These are phyloP conservation scores for Metarhizium anisopliae DNA, from an alignment of 2,329 filamentous ascomycete genomes.

Conservation along the genomic window DNA sequence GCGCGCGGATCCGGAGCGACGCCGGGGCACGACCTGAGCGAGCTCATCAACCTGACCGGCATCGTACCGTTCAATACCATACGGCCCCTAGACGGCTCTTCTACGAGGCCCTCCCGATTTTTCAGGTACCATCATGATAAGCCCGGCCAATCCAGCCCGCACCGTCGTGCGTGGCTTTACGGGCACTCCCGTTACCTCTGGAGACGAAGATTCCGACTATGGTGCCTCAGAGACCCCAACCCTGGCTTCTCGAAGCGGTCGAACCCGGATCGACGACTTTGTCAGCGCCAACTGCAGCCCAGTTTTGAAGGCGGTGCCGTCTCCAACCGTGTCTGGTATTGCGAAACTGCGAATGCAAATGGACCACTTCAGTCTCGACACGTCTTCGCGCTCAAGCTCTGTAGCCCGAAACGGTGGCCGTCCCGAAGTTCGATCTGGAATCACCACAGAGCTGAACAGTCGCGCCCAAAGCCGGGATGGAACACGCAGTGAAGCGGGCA, in stretches of 20 bases:
- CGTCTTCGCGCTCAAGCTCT: conserved; percentile 44
- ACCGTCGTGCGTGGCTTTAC: conserved; percentile 49
- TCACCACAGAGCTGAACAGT: conserved; percentile 48
- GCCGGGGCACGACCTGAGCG: conserved; percentile 42
- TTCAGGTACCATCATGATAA: conserved; percentile 30
- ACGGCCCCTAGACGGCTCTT: background rate
- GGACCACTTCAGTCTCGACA: conserved; percentile 64
- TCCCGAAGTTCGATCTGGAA: conserved; percentile 18
- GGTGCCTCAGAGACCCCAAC: conserved; percentile 29
- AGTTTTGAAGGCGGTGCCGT: conserved; percentile 40
- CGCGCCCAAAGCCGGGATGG: conserved; percentile 47
- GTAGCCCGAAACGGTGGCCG: conserved; percentile 43
- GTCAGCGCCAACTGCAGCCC: conserved; percentile 58
- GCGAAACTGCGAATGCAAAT: conserved; percentile 74
- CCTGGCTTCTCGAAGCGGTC: conserved; percentile 29
- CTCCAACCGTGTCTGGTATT: conserved; percentile 60
- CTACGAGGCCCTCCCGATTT: background rate
- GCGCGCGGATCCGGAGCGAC: conserved; percentile 50
- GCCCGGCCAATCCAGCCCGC: conserved; percentile 38
- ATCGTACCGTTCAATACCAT: background rate
- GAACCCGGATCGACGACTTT: conserved; percentile 41
- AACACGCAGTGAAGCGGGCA: conserved; percentile 42
- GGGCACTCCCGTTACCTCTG: conserved; percentile 43
- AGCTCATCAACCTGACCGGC: background rate
- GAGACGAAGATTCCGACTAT: conserved; percentile 49